phyloP scores from a whole-genome alignment of 805 yeast species.

The Metschnikowia aberdeeniae region DNA sequence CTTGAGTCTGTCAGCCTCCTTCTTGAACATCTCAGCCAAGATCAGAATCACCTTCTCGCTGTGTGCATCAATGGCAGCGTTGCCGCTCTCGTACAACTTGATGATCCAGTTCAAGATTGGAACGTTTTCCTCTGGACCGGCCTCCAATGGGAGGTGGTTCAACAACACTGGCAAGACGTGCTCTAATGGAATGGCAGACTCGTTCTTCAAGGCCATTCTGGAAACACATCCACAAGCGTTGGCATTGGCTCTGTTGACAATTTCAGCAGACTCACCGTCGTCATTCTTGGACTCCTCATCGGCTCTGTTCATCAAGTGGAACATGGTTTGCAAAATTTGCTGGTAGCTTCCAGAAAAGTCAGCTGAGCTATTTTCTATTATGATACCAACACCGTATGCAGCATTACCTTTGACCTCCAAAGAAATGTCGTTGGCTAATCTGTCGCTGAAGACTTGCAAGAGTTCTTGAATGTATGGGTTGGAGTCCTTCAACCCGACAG shows the following conservation, averaged over 20 bases:
- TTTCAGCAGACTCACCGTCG: conserved; percentile 76
- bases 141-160: conserved; percentile 76
- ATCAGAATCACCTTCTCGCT: conserved; percentile 63
- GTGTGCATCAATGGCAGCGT: conserved; percentile 49
- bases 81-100: conserved; percentile 62
- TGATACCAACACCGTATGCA: conserved; percentile 90
- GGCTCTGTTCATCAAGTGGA: conserved; percentile 71
- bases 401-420: conserved; percentile 91
- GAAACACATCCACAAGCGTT: conserved; percentile 98
- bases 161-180: conserved; percentile 74
- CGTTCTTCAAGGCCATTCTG: conserved; percentile 76
- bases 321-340: conserved; percentile 68
- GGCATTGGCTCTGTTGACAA: conserved; percentile 78
- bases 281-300: conserved; percentile 45
- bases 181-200: conserved; percentile 64
- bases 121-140: conserved; percentile 88
- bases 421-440: conserved; percentile 70
- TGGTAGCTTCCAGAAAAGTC: conserved; percentile 64
- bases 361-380: conserved; percentile 51
- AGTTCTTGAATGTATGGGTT: conserved; percentile 70
- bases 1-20: conserved; percentile 71
- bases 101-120: conserved; percentile 81
- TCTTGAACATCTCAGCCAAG: conserved; percentile 65
- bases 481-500: conserved; percentile 62
- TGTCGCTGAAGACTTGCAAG: conserved; percentile 62